Conservation (phyloP, 2,329 filamentous ascomycete genomes). For the Aureobasidium lini region DNA sequence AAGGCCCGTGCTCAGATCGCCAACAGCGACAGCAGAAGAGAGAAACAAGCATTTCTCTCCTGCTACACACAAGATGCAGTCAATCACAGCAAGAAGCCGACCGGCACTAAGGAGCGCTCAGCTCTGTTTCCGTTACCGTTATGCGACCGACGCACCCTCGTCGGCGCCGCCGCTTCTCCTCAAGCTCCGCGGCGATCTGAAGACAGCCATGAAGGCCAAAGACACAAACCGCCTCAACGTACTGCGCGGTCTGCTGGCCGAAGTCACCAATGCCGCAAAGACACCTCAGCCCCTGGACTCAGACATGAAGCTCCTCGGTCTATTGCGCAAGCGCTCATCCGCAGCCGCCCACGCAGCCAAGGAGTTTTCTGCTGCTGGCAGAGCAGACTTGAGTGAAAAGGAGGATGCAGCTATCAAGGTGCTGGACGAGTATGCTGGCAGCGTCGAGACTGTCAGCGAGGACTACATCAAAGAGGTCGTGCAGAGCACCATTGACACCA, state of each 20-base stretch:
- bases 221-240: slow-evolving; percentile 56
- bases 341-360: slow-evolving; percentile 50
- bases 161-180: slow-evolving; percentile 34
- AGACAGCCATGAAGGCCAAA: slow-evolving; percentile 41
- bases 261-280: slow-evolving; percentile 69
- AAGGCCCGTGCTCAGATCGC: not conserved
- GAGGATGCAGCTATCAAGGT: slow-evolving; percentile 60
- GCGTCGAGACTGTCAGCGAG: slow-evolving; percentile 50
- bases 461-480: slow-evolving; percentile 53
- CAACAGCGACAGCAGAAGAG: not conserved
- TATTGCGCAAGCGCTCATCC: slow-evolving; percentile 59
- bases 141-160: slow-evolving; percentile 10
- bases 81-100: slow-evolving; percentile 7
- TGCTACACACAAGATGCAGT: slow-evolving; percentile 2
- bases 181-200: slow-evolving; percentile 40
- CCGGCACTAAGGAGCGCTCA: not conserved
- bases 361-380: slow-evolving; percentile 57
- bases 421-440: slow-evolving; percentile 56
- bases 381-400: slow-evolving; percentile 63
- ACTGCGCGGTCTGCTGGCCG: slow-evolving; percentile 60
- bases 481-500: slow-evolving; percentile 43
- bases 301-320: slow-evolving; percentile 59
- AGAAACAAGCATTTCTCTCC: not conserved
- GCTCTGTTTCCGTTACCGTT: slow-evolving; percentile 12
- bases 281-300: slow-evolving; percentile 61